phyloP scores from a whole-genome alignment of 2,329 filamentous ascomycete genomes.

The Cladosporium velox region DNA sequence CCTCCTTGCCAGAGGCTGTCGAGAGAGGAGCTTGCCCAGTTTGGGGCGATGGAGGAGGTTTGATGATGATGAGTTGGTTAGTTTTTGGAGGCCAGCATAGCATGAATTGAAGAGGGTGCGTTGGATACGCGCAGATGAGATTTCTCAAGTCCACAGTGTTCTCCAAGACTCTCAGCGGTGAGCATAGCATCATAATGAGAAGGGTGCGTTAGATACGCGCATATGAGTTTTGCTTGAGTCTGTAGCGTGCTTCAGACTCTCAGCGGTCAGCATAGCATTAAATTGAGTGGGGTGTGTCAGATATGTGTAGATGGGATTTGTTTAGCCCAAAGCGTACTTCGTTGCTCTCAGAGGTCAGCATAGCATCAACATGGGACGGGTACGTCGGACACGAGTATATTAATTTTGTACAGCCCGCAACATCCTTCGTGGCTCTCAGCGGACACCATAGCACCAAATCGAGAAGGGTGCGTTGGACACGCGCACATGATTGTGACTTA shows the following conservation, averaged over 20 bases:
- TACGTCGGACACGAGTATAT: not conserved
- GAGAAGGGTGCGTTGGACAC: not conserved
- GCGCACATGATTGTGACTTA: no score
- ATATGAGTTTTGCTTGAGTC: no score
- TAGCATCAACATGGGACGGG: not conserved
- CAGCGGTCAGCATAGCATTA: not conserved
- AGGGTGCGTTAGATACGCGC: not conserved
- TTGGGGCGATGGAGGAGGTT: constrained; percentile 6
- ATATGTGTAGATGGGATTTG: not conserved
- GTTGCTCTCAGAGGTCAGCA: not conserved
- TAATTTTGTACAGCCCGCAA: no score
- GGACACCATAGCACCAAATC: not conserved
- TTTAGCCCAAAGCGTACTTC: not conserved
- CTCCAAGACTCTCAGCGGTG: not conserved
- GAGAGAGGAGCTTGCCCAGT: not conserved
- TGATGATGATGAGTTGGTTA: not conserved
- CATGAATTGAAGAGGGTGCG: not conserved
- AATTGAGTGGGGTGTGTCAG: not conserved
- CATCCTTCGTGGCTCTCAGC: not conserved
- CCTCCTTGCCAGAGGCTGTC: not conserved
- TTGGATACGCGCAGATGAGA: not conserved
- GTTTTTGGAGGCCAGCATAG: not conserved
- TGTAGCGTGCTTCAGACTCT: no score
- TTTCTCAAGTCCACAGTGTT: not conserved
- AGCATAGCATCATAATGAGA: not conserved